Conservation (phyloP, 768 basidiomycete genomes). For the Hygrocybe coccinea region DNA sequence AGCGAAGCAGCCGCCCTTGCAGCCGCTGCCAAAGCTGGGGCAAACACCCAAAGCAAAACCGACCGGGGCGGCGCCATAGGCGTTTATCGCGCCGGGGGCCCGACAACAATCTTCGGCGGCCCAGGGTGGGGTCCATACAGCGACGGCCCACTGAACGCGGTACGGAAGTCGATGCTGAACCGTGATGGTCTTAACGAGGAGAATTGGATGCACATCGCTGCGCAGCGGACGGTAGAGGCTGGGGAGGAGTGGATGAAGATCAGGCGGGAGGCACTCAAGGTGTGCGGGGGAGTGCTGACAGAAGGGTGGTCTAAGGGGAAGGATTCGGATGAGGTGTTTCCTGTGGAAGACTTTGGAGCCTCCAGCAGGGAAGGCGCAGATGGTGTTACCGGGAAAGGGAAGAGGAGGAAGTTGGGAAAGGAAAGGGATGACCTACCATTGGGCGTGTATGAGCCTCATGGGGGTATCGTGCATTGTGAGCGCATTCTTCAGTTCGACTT, state of each 20-base stretch:
- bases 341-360: slow-evolving; percentile 20
- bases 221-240: slow-evolving; percentile 57
- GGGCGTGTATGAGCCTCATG: slow-evolving; percentile 82
- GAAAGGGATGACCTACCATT: slow-evolving; percentile 39
- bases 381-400: slow-evolving; percentile 16
- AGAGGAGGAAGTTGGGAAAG: slow-evolving; percentile 24
- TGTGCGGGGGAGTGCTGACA: slow-evolving; percentile 37
- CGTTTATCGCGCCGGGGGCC: slow-evolving; percentile 86
- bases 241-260: slow-evolving; percentile 60
- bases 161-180: slow-evolving; percentile 71
- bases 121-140: slow-evolving; percentile 84
- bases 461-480: slow-evolving; percentile 70
- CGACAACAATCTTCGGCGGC: slow-evolving; percentile 87
- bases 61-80: slow-evolving; percentile 57
- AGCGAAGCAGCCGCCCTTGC: slow-evolving; percentile 35
- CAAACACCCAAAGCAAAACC: slow-evolving; percentile 28
- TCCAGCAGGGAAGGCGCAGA: slow-evolving; percentile 24
- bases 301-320: slow-evolving; percentile 18
- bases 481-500: slow-evolving; percentile 10
- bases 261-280: slow-evolving; percentile 49
- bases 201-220: slow-evolving; percentile 89
- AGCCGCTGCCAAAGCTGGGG: slow-evolving; percentile 21
- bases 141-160: slow-evolving; percentile 79
- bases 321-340: slow-evolving; percentile 19
- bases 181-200: slow-evolving; percentile 81